A percentile compares a stretch with the other conserved stretches of the same genome.
Evolutionary conservation across 1,139 yeast genomes (phyloP).

Genomic region (Geotrichum reessii): DNA sequence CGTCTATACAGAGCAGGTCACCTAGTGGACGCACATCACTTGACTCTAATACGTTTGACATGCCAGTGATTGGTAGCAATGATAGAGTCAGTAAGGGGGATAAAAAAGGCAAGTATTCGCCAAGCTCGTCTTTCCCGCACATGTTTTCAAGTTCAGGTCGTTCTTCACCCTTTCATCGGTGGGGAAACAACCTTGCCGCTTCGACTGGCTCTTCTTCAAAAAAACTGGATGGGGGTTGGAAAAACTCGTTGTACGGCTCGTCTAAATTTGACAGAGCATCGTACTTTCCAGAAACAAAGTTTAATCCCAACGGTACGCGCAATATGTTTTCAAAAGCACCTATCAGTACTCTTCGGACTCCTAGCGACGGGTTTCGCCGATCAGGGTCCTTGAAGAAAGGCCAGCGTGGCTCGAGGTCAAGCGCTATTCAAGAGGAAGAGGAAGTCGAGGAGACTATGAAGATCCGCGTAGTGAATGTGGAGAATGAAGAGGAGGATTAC

Average conservation of each 20-base stretch:
- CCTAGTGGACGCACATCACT: slow-evolving; percentile 1
- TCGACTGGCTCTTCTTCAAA: neutral
- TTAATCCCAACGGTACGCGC: neutral
- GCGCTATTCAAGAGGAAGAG: slow-evolving; percentile 10
- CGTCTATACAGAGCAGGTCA: slow-evolving; percentile 25
- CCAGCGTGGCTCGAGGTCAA: neutral
- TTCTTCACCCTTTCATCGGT: neutral
- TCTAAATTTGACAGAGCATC: slow-evolving; percentile 26
- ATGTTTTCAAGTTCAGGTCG: slow-evolving; percentile 9
- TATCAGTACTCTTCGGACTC: neutral
- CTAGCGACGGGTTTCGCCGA: neutral
- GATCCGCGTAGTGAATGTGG: slow-evolving; percentile 19
- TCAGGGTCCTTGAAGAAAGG: slow-evolving; percentile 3
- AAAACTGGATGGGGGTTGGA: neutral
- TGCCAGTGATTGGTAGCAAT: neutral
- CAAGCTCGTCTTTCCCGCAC: slow-evolving; percentile 5
- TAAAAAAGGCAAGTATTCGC: neutral
- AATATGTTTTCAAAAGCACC: neutral
- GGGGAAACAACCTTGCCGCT: neutral
- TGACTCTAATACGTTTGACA: slow-evolving; percentile 1
- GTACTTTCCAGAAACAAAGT: slow-evolving; percentile 18
- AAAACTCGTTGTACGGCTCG: slow-evolving; percentile 3
- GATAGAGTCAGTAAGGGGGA: slow-evolving; percentile 19
- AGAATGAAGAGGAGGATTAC: slow-evolving; percentile 20
- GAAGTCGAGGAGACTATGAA: slow-evolving; percentile 5